Conservation (phyloP, 169 alveolate genomes). For the Hepatocystis sp. region DNA sequence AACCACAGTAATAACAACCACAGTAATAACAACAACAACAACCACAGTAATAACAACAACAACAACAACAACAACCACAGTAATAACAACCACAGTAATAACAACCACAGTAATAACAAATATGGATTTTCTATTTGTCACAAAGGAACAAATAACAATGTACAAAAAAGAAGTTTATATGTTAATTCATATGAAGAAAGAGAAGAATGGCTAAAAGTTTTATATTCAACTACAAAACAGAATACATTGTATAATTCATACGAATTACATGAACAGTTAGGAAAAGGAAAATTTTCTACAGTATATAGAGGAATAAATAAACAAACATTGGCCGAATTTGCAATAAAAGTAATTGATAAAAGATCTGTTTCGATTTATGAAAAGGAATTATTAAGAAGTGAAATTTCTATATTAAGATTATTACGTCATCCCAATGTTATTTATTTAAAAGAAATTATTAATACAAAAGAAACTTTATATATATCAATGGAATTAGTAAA, state of each 20-base stretch:
- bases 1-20: no score
- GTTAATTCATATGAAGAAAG: slow-evolving; percentile 83
- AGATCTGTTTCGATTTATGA: slow-evolving; percentile 85
- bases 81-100: no score
- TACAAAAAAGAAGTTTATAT: slow-evolving; percentile 82
- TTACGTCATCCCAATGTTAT: slow-evolving; percentile 91
- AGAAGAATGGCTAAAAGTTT: slow-evolving; percentile 88
- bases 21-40: no score
- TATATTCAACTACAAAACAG: slow-evolving; percentile 88
- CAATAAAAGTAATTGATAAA: slow-evolving; percentile 91
- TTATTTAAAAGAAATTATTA: slow-evolving; percentile 89
- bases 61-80: no score
- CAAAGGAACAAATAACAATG: slow-evolving; percentile 79
- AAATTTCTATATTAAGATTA: slow-evolving; percentile 89
- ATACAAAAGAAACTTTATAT: slow-evolving; percentile 88
- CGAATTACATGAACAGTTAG: slow-evolving; percentile 83
- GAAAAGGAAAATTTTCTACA: slow-evolving; percentile 90
- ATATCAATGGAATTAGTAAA: slow-evolving; percentile 91
- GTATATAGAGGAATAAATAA: slow-evolving; percentile 88
- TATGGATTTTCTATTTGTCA: slow-evolving; percentile 87
- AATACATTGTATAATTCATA: slow-evolving; percentile 86
- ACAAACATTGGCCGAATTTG: slow-evolving; percentile 86
- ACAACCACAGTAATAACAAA: no score
- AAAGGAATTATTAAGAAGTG: slow-evolving; percentile 89
- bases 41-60: no score